Evolutionary conservation across 805 yeast species (phyloP), one percentile per base, ranked within the genome.

Genomic region (Kodamaea kaohsiungensis): DNA sequence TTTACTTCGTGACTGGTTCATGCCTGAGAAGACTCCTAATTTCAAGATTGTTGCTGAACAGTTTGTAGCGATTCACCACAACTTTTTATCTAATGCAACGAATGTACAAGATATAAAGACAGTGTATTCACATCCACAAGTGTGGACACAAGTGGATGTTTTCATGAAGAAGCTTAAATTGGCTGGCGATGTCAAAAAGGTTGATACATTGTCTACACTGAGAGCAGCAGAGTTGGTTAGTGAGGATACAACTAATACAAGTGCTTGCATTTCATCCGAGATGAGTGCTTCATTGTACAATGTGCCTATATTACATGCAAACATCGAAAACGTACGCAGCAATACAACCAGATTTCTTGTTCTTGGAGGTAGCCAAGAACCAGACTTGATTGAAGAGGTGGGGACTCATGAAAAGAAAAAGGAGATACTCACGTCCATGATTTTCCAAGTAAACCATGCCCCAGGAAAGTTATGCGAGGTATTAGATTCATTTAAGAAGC

Each of bases 121-220:
- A 33, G 80, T 93, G 16, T 89, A 89, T 71, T 89, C 97, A 2
- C 99, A 93, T 70, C 98, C 99, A 1, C 99, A 93, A 68, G 99
- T 92, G 0, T 93, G 99, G 99, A 96, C 97, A 8, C 99, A 93
- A 67, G 86, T 89, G 49, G 73, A 79, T 2, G 67, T 73, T 18
- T 95, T 89, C 73, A 65, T 88, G 43, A 49, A 58, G 46, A 9
- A 33, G 49, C 60, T 47, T 65, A 73, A 16, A 57, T 74, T 65
- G 55, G 64, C 42, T 53, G 65, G 12, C 18, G 73, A 59, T n/a
- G 61, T 81, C 35, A 79, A 78, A 50, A 78, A 71, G 56, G 75
- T 88, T 15, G 97, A 91, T 68, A 78, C 86, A 1, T 76, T 80
- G 1, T 90, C 97, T 0, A 93, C 98, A 0, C 87, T 97, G 0